Conservation (phyloP, 768 basidiomycete genomes). For the Tylopilus subfusipes region DNA sequence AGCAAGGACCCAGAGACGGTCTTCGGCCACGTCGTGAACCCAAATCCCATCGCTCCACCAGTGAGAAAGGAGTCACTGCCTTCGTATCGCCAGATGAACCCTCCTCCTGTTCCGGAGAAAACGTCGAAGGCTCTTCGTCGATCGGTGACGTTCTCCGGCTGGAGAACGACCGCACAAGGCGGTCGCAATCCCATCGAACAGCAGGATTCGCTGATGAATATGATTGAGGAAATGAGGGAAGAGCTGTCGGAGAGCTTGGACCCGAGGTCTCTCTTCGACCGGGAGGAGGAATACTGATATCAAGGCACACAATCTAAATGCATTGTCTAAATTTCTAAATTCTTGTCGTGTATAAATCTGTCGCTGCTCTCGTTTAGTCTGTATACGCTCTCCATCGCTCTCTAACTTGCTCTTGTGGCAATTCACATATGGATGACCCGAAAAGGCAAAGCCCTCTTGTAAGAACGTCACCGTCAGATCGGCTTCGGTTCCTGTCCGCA, state of each 20-base stretch:
- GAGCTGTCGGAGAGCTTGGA: constrained; percentile 16
- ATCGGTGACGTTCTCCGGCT: constrained; percentile 24
- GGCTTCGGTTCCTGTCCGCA: neutral
- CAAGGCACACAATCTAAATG: neutral
- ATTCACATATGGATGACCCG: neutral
- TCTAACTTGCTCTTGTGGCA: neutral
- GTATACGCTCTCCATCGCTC: no score
- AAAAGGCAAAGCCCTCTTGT: neutral
- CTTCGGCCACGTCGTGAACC: constrained; percentile 19
- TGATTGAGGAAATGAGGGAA: constrained; percentile 21
- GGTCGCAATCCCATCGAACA: neutral
- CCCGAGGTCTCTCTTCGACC: constrained; percentile 13
- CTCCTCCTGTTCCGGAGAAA: neutral
- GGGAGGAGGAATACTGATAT: constrained; percentile 8
- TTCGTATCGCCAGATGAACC: neutral
- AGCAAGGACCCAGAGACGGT: constrained; percentile 3
- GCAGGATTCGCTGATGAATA: constrained; percentile 11
- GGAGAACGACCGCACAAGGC: neutral
- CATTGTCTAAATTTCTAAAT: constrained; percentile 1
- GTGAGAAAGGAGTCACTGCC: constrained; percentile 16
- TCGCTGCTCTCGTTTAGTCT: neutral
- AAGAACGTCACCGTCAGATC: neutral
- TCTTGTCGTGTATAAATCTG: neutral
- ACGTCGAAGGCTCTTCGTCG: constrained; percentile 19
- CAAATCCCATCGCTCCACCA: neutral